These are phyloP conservation scores for Amaranthus hypochondriacus DNA, from an alignment of 148 eudicot genomes.

Conservation along the genomic window DNA sequence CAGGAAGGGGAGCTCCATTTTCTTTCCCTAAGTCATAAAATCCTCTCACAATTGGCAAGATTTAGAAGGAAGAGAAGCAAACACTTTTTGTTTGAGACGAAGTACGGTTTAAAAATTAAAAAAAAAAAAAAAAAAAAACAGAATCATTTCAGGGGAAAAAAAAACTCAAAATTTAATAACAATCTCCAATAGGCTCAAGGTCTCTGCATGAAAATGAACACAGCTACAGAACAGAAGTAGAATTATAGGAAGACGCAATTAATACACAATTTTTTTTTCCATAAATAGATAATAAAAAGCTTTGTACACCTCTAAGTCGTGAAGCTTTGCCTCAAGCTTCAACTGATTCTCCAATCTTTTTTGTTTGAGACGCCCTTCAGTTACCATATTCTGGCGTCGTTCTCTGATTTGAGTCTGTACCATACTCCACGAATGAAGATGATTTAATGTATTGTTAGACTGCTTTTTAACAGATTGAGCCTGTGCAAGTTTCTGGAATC, in stretches of 20 bases:
- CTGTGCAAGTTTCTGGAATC: constrained; percentile 52
- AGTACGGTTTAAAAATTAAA: no score
- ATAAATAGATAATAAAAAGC: background rate
- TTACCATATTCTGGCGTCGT: constrained; percentile 68
- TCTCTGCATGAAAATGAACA: background rate
- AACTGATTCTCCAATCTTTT: constrained; percentile 76
- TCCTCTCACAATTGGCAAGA: no score
- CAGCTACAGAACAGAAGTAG: background rate
- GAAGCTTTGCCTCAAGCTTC: constrained; percentile 85
- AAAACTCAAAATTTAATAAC: no score
- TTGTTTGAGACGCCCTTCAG: constrained; percentile 67
- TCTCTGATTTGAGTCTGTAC: constrained; percentile 70
- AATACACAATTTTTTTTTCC: background rate
- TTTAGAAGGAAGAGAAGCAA: background rate
- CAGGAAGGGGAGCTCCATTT: no score
- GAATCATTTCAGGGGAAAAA: no score
- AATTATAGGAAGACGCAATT: background rate
- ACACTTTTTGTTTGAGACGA: no score
- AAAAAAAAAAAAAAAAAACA: no score
- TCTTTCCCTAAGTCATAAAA: no score
- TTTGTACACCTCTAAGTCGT: constrained; percentile 62
- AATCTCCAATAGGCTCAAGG: no score
- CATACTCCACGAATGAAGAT: constrained; percentile 75
- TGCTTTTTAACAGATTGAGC: constrained; percentile 53
- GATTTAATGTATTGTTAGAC: constrained; percentile 53